Percentiles rank a stretch among this genome's conserved stretches.
Conservation (phyloP, 1,284 basidiomycete genomes). For the Chalciporus sp. region DNA sequence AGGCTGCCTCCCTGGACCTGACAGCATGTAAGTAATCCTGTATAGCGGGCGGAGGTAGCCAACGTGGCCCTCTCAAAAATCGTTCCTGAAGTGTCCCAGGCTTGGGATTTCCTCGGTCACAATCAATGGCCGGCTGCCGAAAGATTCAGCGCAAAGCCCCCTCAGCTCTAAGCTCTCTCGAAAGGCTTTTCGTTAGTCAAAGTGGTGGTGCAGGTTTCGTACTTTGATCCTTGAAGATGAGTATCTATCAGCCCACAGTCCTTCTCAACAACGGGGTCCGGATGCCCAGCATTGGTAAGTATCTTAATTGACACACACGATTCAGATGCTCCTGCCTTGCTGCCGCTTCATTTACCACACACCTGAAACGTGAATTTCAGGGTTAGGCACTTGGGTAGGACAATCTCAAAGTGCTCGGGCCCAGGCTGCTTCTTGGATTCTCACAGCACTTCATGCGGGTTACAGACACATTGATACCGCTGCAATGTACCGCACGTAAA, state of each 20-base stretch:
- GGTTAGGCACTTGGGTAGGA: constrained; percentile 3
- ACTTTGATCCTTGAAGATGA: background rate
- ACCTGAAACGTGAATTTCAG: background rate
- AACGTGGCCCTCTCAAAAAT: too few species aligned
- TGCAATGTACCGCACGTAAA: constrained; percentile 4
- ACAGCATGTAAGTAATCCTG: too few species aligned
- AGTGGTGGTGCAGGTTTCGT: background rate
- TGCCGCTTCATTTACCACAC: background rate
- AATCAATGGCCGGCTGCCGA: background rate
- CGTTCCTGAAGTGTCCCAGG: background rate
- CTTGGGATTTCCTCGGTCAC: background rate
- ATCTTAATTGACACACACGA: background rate
- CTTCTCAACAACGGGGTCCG: constrained; percentile 1
- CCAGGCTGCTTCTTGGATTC: constrained; percentile 2
- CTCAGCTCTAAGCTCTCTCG: background rate
- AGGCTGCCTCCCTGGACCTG: too few species aligned
- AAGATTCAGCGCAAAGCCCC: background rate
- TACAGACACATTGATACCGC: constrained; percentile 15
- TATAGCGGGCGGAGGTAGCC: too few species aligned
- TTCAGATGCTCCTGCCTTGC: background rate
- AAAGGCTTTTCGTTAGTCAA: background rate
- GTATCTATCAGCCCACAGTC: background rate
- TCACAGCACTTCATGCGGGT: constrained; percentile 9
- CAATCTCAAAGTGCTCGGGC: background rate
- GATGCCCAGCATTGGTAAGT: constrained; percentile 9